Base-by-base conservation (phyloP, 805 yeast species). In the Clavispora phyllophila region DNA sequence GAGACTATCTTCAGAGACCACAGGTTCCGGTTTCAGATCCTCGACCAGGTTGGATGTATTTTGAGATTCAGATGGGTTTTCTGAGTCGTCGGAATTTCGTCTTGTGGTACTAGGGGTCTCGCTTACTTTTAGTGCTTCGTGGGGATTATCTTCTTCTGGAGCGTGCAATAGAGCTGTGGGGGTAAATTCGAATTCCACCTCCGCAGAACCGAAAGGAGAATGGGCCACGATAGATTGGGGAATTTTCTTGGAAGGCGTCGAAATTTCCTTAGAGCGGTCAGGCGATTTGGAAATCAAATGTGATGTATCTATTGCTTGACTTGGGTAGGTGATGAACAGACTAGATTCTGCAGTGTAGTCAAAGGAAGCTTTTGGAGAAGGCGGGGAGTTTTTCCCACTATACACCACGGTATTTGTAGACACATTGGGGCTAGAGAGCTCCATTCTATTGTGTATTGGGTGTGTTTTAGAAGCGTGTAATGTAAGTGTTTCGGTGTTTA, bases 291-390 rank as follows among this genome's bases (percentile, higher is more conserved):
- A 22, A 17, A 19, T 13, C 14, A 33, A 20, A 33, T 29, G 10
- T 15, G 33, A 15, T 13, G 20, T 17, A 17, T 29, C 33, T 19
- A 20, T 9, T n/a, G 34, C 19, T 13, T 31, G 25, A 10, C 34
- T 19, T 4, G 54, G 53, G 28, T 49, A 38, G 18, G 50, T 47
- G 9, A 51, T 42, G 26, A 51, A 51, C 55, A 51, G 55, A 22
- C 55, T 49, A 4, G 55, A 51, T 13, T 47, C 54, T 4, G 47
- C 46, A 9, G 51, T 43, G 28, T 33, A 29, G 4, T 43, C 45
- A 13, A 15, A 29, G 7, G 33, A 29, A 17, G 19, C 19, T 29
- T 29, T 29, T 3, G 33, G 20, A 5, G 37, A 35, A 12, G 19
- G 26, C 9, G 26, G 27, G 7, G 18, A 13, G 22, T n/a, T n/a